Base-by-base conservation (phyloP, 129 eudicot species). In the Escallonia rubra region DNA sequence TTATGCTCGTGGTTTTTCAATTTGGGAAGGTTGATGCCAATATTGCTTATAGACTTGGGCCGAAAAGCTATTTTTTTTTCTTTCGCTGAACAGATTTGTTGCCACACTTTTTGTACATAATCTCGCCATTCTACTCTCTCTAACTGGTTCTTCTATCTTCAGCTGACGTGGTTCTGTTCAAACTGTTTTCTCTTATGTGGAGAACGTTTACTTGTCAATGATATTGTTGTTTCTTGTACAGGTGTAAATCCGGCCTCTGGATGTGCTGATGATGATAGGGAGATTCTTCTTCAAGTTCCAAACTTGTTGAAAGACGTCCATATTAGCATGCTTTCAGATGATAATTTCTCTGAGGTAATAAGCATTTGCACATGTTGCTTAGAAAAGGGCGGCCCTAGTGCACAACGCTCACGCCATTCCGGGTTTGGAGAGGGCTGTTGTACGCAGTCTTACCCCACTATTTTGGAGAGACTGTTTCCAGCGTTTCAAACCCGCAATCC, bases 301-400 rank as follows among this genome's bases (percentile, higher is more conserved):
- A 77, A 73, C 76, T 57, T 64, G 64, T 57, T 73, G 7, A 87
- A 77, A 65, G 90, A 81, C 63, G 41, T 90, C 60, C 78, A 85
- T 54, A 72, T 94, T 50, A n/a, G 34, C 64, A 60, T 59, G 85
- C 70, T 94, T 67, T 87, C 97, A 23, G 89, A 90, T 79, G 93
- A 81, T 44, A 86, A 82, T 48, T 84, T 94, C 76, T 74, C 87
- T 40, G 80, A 87, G 96, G 99, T 93, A 76, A 78, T 49, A 43
- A 10, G 47, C 63, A 53, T 52, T 72, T 61, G 49, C 47, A 51
- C 61, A 16, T 52, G 60, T 43, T 44, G 56, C 23, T 43, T 5
- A 23, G 34, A 23, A 23, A 23, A 23, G 34, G 34, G 34, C 34
- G 34, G 34, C 34, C 34, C 34, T 23, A 23, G 34, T 23, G 34